These are phyloP conservation scores for Podospora sp. DNA, from an alignment of 495 filamentous ascomycete genomes.

Conservation along the genomic window DNA sequence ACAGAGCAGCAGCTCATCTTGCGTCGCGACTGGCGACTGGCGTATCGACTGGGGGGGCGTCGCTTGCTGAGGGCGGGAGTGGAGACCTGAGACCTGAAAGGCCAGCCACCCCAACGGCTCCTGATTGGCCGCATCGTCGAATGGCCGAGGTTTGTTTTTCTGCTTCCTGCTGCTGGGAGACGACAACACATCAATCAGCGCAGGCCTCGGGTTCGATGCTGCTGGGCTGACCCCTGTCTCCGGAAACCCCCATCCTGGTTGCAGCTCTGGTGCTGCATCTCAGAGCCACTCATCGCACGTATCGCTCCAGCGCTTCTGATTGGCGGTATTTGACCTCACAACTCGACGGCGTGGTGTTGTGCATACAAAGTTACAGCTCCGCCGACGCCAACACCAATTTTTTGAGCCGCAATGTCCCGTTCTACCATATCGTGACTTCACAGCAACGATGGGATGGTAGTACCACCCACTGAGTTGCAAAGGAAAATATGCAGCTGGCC, in stretches of 20 bases:
- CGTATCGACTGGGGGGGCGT: conserved; percentile 12
- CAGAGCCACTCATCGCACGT: conserved; percentile 16
- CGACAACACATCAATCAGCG: conserved; percentile 21
- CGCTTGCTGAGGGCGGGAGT: conserved; percentile 21
- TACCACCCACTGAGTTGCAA: background rate
- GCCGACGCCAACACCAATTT: background rate
- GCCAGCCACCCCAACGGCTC: conserved; percentile 4
- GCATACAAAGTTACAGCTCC: background rate
- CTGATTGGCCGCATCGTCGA: conserved; percentile 32
- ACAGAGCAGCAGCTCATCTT: conserved; percentile 12
- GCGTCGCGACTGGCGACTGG: conserved; percentile 27
- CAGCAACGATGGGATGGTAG: background rate
- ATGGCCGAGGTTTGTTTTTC: conserved; percentile 34
- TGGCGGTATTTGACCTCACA: conserved; percentile 6
- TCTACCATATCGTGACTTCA: background rate
- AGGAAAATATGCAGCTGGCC: background rate
- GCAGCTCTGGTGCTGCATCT: conserved; percentile 19
- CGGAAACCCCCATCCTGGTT: conserved; percentile 6
- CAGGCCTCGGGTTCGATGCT: background rate
- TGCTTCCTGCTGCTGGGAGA: conserved; percentile 11
- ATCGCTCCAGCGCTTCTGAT: background rate
- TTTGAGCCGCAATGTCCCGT: conserved; percentile 5
- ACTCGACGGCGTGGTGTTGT: background rate
- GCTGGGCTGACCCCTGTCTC: conserved; percentile 16
- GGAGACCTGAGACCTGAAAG: conserved; percentile 30